These are phyloP conservation scores for Apostasia shenzhenica DNA, from an alignment of 106 monocot genomes.

Conservation along the genomic window DNA sequence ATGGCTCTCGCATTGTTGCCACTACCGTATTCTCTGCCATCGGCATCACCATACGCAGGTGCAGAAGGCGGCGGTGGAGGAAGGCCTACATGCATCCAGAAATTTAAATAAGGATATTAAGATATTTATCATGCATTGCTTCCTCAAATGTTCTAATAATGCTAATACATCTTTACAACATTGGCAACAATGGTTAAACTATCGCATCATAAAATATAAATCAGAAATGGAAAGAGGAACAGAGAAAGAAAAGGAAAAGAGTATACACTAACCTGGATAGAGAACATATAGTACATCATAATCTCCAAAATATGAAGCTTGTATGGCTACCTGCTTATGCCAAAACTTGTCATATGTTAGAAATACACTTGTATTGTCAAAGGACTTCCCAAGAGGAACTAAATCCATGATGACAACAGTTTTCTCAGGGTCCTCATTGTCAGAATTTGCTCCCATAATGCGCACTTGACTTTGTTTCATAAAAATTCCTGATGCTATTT, in stretches of 20 bases:
- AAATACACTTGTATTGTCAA: constrained; percentile 55
- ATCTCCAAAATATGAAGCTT: constrained; percentile 55
- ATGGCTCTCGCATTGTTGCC: constrained; percentile 48
- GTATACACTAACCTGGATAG: constrained; percentile 67
- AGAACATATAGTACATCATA: constrained; percentile 81
- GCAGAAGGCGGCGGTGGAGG: constrained; percentile 70
- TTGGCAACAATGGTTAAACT: no score
- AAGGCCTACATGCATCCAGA: constrained; percentile 54
- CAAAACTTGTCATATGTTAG: constrained; percentile 52
- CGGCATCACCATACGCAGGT: constrained; percentile 33
- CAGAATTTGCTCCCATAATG: constrained; percentile 94
- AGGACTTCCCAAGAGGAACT: constrained; percentile 58
- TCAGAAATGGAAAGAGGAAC: constrained; percentile 5
- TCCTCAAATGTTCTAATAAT: no score
- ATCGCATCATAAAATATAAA: not conserved
- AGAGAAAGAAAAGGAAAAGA: not conserved
- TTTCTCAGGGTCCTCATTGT: constrained; percentile 62
- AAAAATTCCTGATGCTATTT: constrained; percentile 66
- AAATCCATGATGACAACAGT: constrained; percentile 68
- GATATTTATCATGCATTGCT: no score
- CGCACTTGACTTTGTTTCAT: constrained; percentile 82
- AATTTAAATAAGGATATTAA: not conserved
- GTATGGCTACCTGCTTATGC: constrained; percentile 73
- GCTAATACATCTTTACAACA: no score
- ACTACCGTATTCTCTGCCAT: constrained; percentile 28